Percentiles rank a stretch among this genome's conserved stretches.
phyloP scores from a whole-genome alignment of 768 basidiomycete genomes.

The Leccinum aurantiacum region DNA sequence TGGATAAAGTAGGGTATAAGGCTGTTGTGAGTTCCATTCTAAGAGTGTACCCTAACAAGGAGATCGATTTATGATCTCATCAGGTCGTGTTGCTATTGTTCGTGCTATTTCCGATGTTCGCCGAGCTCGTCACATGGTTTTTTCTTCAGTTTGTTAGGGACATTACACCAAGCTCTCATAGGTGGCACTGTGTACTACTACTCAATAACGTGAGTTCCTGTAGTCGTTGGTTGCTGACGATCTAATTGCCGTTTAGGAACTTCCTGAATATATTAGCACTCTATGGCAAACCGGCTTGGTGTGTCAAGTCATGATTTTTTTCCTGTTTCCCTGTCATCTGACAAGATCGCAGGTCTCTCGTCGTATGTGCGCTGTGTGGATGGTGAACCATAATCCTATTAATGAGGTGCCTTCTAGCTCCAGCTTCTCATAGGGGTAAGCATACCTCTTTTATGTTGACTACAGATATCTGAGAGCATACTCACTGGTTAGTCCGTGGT shows the following conservation, averaged over 20 bases:
- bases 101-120: conserved; percentile 1
- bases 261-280: conserved; percentile 40
- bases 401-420: conserved; percentile 30
- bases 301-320: conserved; percentile 9
- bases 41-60: neutral
- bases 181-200: conserved; percentile 56
- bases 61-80: neutral
- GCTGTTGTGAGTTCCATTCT: conserved; percentile 42
- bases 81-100: conserved; percentile 39
- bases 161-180: conserved; percentile 50
- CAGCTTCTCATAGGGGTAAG: conserved; percentile 44
- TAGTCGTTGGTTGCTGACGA: neutral
- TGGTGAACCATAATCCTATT: conserved; percentile 8
- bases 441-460: neutral
- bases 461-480: conserved; percentile 5
- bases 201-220: conserved; percentile 45
- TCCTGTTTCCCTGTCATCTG: conserved; percentile 4
- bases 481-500: conserved; percentile 43
- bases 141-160: conserved; percentile 43
- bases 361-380: conserved; percentile 35
- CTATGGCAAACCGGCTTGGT: conserved; percentile 46
- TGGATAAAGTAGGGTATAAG: conserved; percentile 53
- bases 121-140: neutral
- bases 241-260: conserved; percentile 35
- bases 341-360: conserved; percentile 44